Evolutionary conservation across 345 rosid species (phyloP).

Genomic region (Anacardium occidentale): DNA sequence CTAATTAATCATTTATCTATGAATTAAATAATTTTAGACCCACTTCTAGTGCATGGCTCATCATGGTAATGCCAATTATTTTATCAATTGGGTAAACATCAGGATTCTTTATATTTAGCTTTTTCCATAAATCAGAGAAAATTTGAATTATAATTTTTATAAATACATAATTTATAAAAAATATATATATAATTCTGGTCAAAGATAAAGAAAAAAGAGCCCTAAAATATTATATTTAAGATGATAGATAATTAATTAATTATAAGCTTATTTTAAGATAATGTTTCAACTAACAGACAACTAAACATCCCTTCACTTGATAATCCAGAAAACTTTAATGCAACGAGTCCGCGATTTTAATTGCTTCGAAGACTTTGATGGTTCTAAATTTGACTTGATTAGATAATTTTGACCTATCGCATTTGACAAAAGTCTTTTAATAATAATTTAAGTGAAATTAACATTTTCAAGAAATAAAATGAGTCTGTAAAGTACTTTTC

Average conservation of each 20-base stretch:
- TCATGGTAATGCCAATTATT: constrained; percentile 1
- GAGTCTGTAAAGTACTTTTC: too few species aligned
- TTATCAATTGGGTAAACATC: not conserved
- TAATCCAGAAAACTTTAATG: not conserved
- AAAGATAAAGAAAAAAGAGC: not conserved
- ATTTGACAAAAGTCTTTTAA: not conserved
- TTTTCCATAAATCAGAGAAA: constrained; percentile 21
- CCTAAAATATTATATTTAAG: not conserved
- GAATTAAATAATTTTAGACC: not conserved
- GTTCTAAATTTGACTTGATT: not conserved
- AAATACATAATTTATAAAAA: not conserved
- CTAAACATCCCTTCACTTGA: constrained; percentile 3
- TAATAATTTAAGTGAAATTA: too few species aligned
- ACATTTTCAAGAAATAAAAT: too few species aligned
- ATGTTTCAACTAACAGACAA: constrained; percentile 6
- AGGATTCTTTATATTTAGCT: not conserved
- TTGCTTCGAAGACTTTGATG: not conserved
- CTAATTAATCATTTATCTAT: too few species aligned
- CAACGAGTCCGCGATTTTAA: not conserved
- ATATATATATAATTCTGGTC: not conserved
- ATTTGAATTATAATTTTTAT: constrained; percentile 4
- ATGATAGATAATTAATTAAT: too few species aligned
- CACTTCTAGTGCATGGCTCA: constrained; percentile 9
- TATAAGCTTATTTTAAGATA: too few species aligned
- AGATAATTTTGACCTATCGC: not conserved